Conservation (phyloP, 2,329 filamentous ascomycete species). For the Colletotrichum sp. region DNA sequence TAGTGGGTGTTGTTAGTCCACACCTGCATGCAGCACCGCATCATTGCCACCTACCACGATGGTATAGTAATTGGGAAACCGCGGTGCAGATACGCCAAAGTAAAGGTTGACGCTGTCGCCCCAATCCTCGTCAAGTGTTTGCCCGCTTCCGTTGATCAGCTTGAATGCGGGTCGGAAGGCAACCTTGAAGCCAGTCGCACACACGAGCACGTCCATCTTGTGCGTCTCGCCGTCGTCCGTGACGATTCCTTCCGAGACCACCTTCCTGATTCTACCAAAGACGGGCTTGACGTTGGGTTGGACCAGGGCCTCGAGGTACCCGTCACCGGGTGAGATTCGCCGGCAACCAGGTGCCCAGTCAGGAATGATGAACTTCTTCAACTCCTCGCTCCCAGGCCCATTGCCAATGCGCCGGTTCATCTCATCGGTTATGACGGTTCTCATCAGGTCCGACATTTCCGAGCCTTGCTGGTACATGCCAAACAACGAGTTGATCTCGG, state of each 20-base stretch:
- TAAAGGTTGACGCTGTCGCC: constrained; percentile 43
- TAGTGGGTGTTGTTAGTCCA: background rate
- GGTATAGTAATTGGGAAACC: constrained; percentile 50
- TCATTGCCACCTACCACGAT: constrained; percentile 27
- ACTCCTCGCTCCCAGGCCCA: constrained; percentile 39
- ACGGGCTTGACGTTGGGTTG: constrained; percentile 49
- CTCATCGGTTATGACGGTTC: constrained; percentile 44
- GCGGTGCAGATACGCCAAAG: constrained; percentile 46
- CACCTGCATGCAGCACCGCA: background rate
- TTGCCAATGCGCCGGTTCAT: constrained; percentile 44
- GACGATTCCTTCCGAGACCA: constrained; percentile 36
- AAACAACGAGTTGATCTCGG: constrained; percentile 45
- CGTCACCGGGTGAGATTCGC: constrained; percentile 45
- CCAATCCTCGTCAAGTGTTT: constrained; percentile 49
- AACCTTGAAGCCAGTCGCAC: constrained; percentile 44
- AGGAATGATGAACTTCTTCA: constrained; percentile 45
- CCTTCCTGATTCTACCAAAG: constrained; percentile 38
- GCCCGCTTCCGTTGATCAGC: constrained; percentile 34
- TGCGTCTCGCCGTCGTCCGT: constrained; percentile 31
- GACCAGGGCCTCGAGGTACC: constrained; percentile 45
- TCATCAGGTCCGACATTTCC: constrained; percentile 40
- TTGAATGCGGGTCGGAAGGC: constrained; percentile 47
- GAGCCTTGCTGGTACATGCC: constrained; percentile 46
- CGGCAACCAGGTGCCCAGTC: constrained; percentile 48
- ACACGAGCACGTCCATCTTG: constrained; percentile 36